Base-by-base conservation (phyloP, 1,139 yeast genomes). In the Arxiozyma slooffiae region DNA sequence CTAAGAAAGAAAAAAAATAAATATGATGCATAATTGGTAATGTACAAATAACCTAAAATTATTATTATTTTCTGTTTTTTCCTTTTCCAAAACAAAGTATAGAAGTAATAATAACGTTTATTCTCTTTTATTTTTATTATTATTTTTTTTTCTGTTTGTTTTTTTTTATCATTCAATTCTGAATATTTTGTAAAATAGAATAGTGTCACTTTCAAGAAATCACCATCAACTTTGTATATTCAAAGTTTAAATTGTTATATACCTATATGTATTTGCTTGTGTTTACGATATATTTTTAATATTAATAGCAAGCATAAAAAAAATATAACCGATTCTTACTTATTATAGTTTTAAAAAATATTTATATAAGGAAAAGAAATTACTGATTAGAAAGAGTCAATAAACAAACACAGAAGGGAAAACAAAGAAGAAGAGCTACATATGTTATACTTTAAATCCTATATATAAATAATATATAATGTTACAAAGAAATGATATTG, bases 181-280 rank as follows among this genome's bases (percentile, higher is more conserved):
- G 18, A 37, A 23, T 34, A 11, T 44, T 54, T 55, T 55, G 58
- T 55, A 55, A 55, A 55, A 51, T 55, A 55, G 55, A 41, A 51
- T 30, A 30, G 4, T 30, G n/a, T 30, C 36, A 30, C n/a, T 30
- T 30, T 30, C 14, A 30, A 30, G n/a, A 30, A 30, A 11, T 30
- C 36, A 30, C n/a, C 14, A 7, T 30, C 3, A 30, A 11, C n/a
- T 14, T 30, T 41, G 21, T 41, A 17, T 41, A 7, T 26, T 41
- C 18, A 21, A 17, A 41, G 38, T 34, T 30, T 26, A 44, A 36
- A 37, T 44, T 44, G 39, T 26, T 30, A 11, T 8, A 30, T 30
- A 30, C 7, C 36, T 30, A 30, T 30, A 30, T 30, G n/a, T 30
- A n/a, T 30, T n/a, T 14, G 36, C 36, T 30, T 30, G 36, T 30